phyloP scores from a whole-genome alignment of 306 rosid genomes.

The Vigna hirtella region DNA sequence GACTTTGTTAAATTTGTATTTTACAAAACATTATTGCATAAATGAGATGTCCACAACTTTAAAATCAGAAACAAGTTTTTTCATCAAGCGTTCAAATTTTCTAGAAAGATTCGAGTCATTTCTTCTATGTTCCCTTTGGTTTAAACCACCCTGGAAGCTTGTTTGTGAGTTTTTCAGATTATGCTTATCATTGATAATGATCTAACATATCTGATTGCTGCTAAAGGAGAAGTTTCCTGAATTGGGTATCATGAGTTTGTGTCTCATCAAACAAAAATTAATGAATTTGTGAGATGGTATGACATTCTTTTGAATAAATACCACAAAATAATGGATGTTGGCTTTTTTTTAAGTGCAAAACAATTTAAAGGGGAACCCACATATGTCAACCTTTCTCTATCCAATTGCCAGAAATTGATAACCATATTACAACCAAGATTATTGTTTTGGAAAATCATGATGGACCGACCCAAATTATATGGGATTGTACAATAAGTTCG shows the following conservation, averaged over 20 bases:
- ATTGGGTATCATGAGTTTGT: slow-evolving; percentile 17
- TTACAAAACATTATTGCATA: too few species aligned
- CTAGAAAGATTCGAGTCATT: neutral
- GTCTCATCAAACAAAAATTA: neutral
- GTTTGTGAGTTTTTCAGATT: neutral
- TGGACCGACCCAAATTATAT: neutral
- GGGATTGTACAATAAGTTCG: neutral
- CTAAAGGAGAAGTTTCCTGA: slow-evolving; percentile 21
- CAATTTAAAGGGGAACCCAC: slow-evolving; percentile 24
- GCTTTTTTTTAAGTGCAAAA: slow-evolving; percentile 1
- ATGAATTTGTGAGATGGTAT: neutral
- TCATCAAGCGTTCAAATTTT: neutral
- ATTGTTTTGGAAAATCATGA: neutral
- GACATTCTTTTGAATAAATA: slow-evolving; percentile 17
- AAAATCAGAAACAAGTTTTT: neutral
- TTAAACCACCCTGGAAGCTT: neutral
- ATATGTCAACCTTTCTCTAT: slow-evolving; percentile 22
- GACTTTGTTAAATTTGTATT: neutral
- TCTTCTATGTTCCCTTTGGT: slow-evolving; percentile 20
- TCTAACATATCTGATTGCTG: slow-evolving; percentile 1
- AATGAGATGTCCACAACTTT: too few species aligned
- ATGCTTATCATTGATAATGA: slow-evolving; percentile 15
- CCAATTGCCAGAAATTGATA: slow-evolving; percentile 15
- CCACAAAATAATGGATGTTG: neutral
- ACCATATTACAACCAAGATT: neutral